Evolutionary conservation across 2,329 filamentous ascomycete genomes (phyloP).

Genomic region (Camillea tinctor): DNA sequence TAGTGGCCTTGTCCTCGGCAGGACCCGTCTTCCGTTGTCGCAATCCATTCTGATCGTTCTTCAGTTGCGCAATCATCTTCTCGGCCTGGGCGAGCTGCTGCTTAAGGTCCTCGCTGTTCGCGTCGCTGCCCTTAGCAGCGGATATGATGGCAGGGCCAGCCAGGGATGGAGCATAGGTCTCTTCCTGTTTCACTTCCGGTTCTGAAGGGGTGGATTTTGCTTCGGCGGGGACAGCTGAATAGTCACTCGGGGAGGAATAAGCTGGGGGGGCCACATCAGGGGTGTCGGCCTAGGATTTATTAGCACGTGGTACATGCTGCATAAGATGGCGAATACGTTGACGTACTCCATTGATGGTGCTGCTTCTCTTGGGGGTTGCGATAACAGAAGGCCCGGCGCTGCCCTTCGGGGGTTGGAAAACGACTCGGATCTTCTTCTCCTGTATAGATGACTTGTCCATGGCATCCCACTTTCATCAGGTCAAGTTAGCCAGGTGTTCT

Average conservation of each 20-base stretch:
- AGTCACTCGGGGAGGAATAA: constrained; percentile 43
- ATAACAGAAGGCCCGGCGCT: constrained; percentile 23
- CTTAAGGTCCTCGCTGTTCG: constrained; percentile 61
- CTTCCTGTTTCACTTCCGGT: constrained; percentile 27
- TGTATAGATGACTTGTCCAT: constrained; percentile 76
- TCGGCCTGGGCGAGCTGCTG: constrained; percentile 73
- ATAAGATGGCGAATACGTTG: constrained; percentile 7
- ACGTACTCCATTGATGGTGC: constrained; percentile 42
- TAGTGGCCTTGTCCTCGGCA: constrained; percentile 50
- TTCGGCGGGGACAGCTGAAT: constrained; percentile 35
- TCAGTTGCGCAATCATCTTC: constrained; percentile 67
- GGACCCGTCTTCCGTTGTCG: constrained; percentile 73
- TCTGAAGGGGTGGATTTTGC: constrained; percentile 29
- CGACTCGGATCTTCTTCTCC: constrained; percentile 94
- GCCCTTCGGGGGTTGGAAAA: constrained; percentile 69
- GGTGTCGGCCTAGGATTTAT: constrained; percentile 35
- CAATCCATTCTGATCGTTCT: constrained; percentile 65
- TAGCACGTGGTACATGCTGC: neutral
- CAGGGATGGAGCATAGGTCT: constrained; percentile 23
- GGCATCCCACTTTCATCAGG: constrained; percentile 65
- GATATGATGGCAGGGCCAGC: constrained; percentile 44
- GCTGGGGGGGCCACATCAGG: constrained; percentile 45
- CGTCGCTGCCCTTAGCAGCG: constrained; percentile 44
- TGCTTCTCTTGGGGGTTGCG: constrained; percentile 42
- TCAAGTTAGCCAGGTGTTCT: constrained; percentile 26